Evolutionary conservation across 2,329 filamentous ascomycete species (phyloP), one percentile per base, ranked within the genome.

Genomic region (Epichloe gansuensis): DNA sequence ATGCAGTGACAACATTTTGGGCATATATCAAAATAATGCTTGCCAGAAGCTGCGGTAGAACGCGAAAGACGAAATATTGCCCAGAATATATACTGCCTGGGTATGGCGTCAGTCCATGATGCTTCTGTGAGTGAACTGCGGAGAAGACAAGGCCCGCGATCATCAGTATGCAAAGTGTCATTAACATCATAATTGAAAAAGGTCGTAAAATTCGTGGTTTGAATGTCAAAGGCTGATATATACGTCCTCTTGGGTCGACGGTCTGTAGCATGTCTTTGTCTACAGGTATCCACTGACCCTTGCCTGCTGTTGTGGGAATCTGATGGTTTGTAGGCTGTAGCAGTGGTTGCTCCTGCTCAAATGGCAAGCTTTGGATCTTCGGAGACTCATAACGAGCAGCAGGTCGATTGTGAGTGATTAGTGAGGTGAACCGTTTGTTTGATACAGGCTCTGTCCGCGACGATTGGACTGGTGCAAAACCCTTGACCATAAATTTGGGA

Each of bases 11-110:
- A 41, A 95, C 73, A 58, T 83, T 80, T 61, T 95, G 84, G 1
- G 88, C 77, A 74, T 88, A 95, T 6, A 96, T 66, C 46, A 93
- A 74, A 38, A 95, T 70, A 12, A 84, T 58, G 21, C 82, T 81
- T 0, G 83, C 88, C 13, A 94, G 63, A 0, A 95, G 71, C 53
- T 90, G 88, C 2, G 91, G 91, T 1, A 96, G 71, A 57, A 95
- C 88, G 56, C 89, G 80, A 66, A 95, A 93, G 46, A 94, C 68
- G 65, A 96, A 95, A 68, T 94, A 95, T 58, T 83, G 77, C 8
- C 76, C 76, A 48, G 84, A 85, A 55, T 86, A 85, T 53, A 89
- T 84, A 34, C 70, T 74, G 46, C 76, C 76, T 37, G 72, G 71
- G 64, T 91, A 95, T 3, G 75, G 68, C 63, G 79, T 82, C 12